A percentile compares a stretch with the other conserved stretches of the same genome.
These are phyloP conservation scores for Aspergillus bridgeri DNA, from an alignment of 495 filamentous ascomycete species.

Conservation along the genomic window DNA sequence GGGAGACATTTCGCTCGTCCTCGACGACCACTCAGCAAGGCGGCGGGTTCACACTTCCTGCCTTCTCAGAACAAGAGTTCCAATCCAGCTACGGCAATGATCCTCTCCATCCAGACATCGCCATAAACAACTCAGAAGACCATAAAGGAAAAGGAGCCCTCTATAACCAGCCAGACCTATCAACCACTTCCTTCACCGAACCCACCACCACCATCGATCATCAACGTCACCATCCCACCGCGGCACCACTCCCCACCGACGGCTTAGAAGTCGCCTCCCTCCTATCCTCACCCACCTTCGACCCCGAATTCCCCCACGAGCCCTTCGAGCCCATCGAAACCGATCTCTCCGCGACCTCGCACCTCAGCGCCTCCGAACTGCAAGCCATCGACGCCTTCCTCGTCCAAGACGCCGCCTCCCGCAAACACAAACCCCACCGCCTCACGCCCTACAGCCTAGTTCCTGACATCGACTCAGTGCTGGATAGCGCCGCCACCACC, in stretches of 20 bases:
- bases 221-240: not conserved
- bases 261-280: slow-evolving; percentile 47
- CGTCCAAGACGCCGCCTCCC: slow-evolving; percentile 16
- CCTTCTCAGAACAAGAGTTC: slow-evolving; percentile 32
- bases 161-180: slow-evolving; percentile 30
- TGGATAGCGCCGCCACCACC: slow-evolving; percentile 20
- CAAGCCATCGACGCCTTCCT: slow-evolving; percentile 39
- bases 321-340: slow-evolving; percentile 44
- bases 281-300: slow-evolving; percentile 50
- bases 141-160: slow-evolving; percentile 26
- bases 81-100: slow-evolving; percentile 15
- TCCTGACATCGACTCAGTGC: slow-evolving; percentile 41
- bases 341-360: slow-evolving; percentile 20
- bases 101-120: not conserved
- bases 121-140: not conserved
- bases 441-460: slow-evolving; percentile 36
- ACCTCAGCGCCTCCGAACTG: slow-evolving; percentile 26
- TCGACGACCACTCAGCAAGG: not conserved
- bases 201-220: no score
- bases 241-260: slow-evolving; percentile 22
- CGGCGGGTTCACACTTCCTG: slow-evolving; percentile 25
- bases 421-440: slow-evolving; percentile 4
- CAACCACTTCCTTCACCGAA: no score
- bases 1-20: slow-evolving; percentile 24
- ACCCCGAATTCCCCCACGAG: slow-evolving; percentile 41